Conservation (phyloP, 495 filamentous ascomycete species). For the Tuber aestivum region DNA sequence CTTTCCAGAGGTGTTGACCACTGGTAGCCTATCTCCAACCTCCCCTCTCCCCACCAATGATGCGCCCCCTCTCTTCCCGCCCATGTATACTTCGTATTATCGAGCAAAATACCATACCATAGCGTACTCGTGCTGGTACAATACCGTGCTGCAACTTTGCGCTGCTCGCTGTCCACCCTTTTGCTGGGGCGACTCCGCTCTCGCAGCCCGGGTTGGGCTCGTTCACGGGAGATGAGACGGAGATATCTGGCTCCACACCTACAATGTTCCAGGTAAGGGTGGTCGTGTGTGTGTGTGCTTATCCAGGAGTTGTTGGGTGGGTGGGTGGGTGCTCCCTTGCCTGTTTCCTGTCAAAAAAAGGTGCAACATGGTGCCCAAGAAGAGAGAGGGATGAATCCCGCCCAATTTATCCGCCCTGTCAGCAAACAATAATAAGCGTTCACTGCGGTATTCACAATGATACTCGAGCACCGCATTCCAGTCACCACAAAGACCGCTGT, state of each 20-base stretch:
- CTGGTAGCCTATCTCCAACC: background rate
- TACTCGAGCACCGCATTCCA: background rate
- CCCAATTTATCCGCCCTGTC: background rate
- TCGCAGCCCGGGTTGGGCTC: background rate
- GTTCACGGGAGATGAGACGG: slow-evolving; percentile 30
- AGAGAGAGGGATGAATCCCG: background rate
- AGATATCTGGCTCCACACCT: slow-evolving; percentile 15
- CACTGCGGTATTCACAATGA: background rate
- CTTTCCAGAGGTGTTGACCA: background rate
- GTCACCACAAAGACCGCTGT: background rate
- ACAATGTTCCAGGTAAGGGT: slow-evolving; percentile 1
- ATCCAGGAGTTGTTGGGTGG: background rate
- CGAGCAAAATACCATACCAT: background rate
- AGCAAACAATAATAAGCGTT: background rate
- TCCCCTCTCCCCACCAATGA: background rate
- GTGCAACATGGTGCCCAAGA: background rate
- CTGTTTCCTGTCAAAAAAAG: background rate
- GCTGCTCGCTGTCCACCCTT: background rate
- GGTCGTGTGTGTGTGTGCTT: background rate
- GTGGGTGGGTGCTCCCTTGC: background rate
- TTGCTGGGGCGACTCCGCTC: background rate
- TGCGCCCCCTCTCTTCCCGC: background rate
- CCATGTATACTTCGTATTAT: too few relatives aligned
- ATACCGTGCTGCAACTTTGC: background rate
- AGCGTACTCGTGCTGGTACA: background rate